Base-by-base conservation (phyloP, 2,329 filamentous ascomycete genomes). In the Chaetomium strumarium region DNA sequence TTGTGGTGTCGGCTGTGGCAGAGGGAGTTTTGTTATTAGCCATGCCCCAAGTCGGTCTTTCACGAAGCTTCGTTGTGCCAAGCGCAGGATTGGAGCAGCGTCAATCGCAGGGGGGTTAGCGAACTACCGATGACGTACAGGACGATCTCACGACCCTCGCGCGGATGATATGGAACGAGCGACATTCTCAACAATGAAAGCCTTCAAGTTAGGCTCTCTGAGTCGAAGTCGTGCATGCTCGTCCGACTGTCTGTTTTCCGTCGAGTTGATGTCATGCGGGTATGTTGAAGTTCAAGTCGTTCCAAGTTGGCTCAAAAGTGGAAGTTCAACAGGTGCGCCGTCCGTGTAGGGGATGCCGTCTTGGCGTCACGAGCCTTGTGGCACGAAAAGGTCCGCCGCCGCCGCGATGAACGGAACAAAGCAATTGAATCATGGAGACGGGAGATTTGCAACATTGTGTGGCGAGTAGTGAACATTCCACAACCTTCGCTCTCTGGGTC, bases 1-100 rank as follows among this genome's bases (percentile, higher is more conserved):
- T 96, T 90, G 65, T 89, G 87, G 68, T 96, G 90, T 57, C 92
- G 93, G 48, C 93, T 97, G 63, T 20, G 48, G 33, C 1, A 40
- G n/a, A 20, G 12, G 6, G 20, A 20, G 7, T 37, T 2, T 14
- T 24, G 42, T 54, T 8, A 54, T 42, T 20, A 31, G 9, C 16
- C 16, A 19, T 12, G 20, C 20, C 19, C 6, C 10, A n/a, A 37
- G 34, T 8, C 13, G 34, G 34, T n/a, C 3, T 37, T 8, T 37
- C 34, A 34, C 14, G 33, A 11, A 37, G 34, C 7, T 8, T 9
- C n/a, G 3, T 16, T n/a, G 34, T 37, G 11, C 13, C 13, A 37
- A n/a, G 14, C 30, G 31, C 30, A 46, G 20, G 38, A 30, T 31
- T 37, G 42, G 40, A 46, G 47, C 14, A 16, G 39, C 36, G 29